Base-by-base conservation (phyloP, 208 protist genomes). In the Phytomonas sp. region DNA sequence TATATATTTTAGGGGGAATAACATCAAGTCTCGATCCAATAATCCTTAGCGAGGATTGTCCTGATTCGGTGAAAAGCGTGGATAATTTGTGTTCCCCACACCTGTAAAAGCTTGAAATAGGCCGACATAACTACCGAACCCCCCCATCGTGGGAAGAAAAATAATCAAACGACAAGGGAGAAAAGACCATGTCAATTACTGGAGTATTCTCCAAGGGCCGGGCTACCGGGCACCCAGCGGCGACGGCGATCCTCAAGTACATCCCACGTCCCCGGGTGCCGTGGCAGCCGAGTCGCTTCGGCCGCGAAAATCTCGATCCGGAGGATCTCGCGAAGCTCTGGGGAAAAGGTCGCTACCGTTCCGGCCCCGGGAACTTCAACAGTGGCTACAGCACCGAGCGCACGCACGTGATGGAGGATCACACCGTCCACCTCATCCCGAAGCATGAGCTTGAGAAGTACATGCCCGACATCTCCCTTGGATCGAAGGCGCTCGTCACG, bases 361-460 rank as follows among this genome's bases (percentile, higher is more conserved):
- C 65, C 62, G 89, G 89, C 2, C 84, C 84, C 0, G 89, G 82
- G 46, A 92, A 92, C 76, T 93, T 83, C 78, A 95, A 96, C 82
- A 95, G 89, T 81, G 92, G 92, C 64, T 96, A 95, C 81, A 83
- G 77, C 82, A 93, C 89, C 2, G 85, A 88, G 53, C 87, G 89
- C 71, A 92, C 89, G 37, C 80, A 92, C 66, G 79, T 83, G 37
- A 62, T 94, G 53, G 89, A 96, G 67, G 92, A 96, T 70, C 74
- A 87, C 74, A 89, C 75, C 5, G 59, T 94, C 30, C 71, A 43
- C 29, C 91, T 96, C 1, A 95, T 94, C 33, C 89, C 92, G n/a
- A 93, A 93, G 80, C 84, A 89, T 51, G 89, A 96, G 75, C 79
- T 96, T 60, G 87, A 93, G 66, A 89, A 88, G 76, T 96, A 91